These are phyloP conservation scores for Funneliformis mosseae DNA, from an alignment of 192 early-diverging fungal species.

Conservation along the genomic window DNA sequence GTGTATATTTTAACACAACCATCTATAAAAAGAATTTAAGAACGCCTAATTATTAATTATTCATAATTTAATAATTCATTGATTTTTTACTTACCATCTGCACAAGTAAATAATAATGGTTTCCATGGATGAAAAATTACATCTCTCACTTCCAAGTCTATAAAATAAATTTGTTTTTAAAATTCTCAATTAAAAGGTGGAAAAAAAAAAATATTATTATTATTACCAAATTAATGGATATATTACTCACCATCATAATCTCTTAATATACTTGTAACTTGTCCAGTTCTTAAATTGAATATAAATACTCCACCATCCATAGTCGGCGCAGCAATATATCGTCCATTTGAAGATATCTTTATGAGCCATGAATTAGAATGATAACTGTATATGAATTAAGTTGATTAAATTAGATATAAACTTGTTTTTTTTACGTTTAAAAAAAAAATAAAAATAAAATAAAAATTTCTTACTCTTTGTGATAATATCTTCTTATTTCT, in stretches of 20 bases:
- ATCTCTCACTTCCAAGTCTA: slow-evolving; percentile 91
- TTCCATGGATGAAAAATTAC: slow-evolving; percentile 84
- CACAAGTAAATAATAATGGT: slow-evolving; percentile 80
- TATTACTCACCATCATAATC: slow-evolving; percentile 74
- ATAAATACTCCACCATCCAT: slow-evolving; percentile 86
- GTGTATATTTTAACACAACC: neutral
- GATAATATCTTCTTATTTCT: slow-evolving; percentile 73
- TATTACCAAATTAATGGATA: neutral
- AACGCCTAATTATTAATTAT: neutral
- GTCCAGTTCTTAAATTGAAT: slow-evolving; percentile 76
- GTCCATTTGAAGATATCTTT: slow-evolving; percentile 82
- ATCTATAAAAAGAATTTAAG: neutral
- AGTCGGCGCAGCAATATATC: slow-evolving; percentile 89
- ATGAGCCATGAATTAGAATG: slow-evolving; percentile 95
- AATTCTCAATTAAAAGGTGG: too few species aligned
- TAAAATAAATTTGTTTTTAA: neutral
- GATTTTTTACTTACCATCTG: slow-evolving; percentile 64
- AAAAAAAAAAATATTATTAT: too few species aligned
- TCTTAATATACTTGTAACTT: slow-evolving; percentile 75
- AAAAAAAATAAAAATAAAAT: neutral
- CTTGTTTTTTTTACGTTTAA: neutral
- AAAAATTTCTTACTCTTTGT: slow-evolving; percentile 69
- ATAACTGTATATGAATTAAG: slow-evolving; percentile 51
- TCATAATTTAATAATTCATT: neutral
- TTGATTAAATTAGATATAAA: neutral